These are phyloP conservation scores for Limonium bicolor DNA, from an alignment of 148 eudicot genomes.

Conservation along the genomic window DNA sequence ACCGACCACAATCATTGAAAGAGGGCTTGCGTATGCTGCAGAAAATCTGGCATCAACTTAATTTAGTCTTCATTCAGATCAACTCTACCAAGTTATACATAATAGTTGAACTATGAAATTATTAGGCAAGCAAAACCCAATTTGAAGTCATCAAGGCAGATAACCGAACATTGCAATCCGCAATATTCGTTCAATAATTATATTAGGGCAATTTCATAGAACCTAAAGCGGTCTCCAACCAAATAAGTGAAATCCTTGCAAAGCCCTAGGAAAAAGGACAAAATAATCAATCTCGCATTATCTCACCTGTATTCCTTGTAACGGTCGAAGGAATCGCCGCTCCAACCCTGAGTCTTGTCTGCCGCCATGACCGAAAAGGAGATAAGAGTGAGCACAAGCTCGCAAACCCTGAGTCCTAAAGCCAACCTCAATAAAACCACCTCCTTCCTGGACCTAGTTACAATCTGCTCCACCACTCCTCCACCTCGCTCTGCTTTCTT, in stretches of 20 bases:
- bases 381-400: conserved; percentile 45
- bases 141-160: too few relatives aligned
- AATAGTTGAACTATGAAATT: too few relatives aligned
- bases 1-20: too few relatives aligned
- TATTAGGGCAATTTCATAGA: too few relatives aligned
- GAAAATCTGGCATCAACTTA: too few relatives aligned
- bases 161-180: too few relatives aligned
- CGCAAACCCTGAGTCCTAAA: conserved; percentile 54
- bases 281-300: neutral
- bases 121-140: too few relatives aligned
- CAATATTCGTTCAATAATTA: too few relatives aligned
- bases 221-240: neutral
- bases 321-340: conserved; percentile 87
- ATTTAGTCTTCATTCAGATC: too few relatives aligned
- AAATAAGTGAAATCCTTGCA: neutral
- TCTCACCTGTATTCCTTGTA: conserved; percentile 72
- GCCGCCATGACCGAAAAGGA: conserved; percentile 79
- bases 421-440: conserved; percentile 28
- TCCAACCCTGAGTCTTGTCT: conserved; percentile 84
- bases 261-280: neutral
- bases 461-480: conserved; percentile 13
- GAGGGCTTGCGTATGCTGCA: too few relatives aligned
- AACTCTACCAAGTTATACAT: too few relatives aligned
- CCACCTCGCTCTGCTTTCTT: conserved; percentile 21
- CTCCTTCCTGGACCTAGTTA: conserved; percentile 23